Conservation (phyloP, 2,329 filamentous ascomycete genomes). For the Sporothrix inflata region DNA sequence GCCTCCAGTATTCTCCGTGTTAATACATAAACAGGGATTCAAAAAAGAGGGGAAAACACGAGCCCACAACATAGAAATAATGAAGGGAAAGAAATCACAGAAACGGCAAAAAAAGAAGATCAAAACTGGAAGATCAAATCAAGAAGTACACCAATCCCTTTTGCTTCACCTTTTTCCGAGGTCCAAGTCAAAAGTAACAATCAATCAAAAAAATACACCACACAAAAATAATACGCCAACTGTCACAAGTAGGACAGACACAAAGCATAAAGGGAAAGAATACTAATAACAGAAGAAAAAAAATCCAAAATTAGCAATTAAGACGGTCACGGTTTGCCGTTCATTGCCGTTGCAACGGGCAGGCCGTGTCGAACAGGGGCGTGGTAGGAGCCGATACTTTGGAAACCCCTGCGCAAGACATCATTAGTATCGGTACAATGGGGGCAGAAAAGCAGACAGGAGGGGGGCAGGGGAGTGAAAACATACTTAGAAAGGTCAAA, state of each 20-base stretch:
- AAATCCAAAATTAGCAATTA: not conserved
- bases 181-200: not conserved
- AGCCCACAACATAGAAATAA: not conserved
- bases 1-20: not conserved
- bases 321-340: constrained; percentile 38
- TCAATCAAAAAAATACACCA: not conserved
- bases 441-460: not conserved
- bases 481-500: constrained; percentile 63
- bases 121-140: not conserved
- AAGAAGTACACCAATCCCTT: constrained; percentile 15
- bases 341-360: constrained; percentile 48
- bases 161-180: constrained; percentile 6
- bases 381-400: constrained; percentile 67
- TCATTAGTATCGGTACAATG: constrained; percentile 37
- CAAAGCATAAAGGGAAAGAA: not conserved
- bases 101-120: not conserved
- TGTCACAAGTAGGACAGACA: not conserved
- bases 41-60: not conserved
- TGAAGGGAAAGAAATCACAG: not conserved
- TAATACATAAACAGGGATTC: not conserved
- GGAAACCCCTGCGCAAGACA: constrained; percentile 56
- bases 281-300: not conserved
- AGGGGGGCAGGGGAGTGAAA: not conserved
- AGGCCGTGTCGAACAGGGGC: constrained; percentile 55
- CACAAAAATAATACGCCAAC: constrained; percentile 12